Evolutionary conservation across 768 basidiomycete species (phyloP).

Genomic region (Lyophyllum decastes): DNA sequence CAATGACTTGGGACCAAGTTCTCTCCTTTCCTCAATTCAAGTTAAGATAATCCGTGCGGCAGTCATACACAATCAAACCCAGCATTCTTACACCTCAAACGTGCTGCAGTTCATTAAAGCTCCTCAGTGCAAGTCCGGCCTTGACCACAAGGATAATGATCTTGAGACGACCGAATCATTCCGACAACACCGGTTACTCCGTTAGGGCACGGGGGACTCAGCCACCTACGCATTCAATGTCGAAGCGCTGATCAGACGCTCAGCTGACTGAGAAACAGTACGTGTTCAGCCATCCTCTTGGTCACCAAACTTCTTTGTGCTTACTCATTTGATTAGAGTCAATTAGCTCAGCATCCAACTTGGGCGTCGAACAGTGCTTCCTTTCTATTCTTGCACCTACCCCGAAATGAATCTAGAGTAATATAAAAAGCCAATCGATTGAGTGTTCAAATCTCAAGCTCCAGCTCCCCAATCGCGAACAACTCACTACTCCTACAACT

Average conservation of each 20-base stretch:
- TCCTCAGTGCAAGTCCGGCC: neutral
- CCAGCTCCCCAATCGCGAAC: neutral
- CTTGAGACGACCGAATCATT: neutral
- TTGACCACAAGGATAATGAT: neutral
- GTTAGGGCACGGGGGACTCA: neutral
- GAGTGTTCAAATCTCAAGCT: neutral
- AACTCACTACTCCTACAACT: neutral
- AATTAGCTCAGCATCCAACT: neutral
- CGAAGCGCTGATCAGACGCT: neutral
- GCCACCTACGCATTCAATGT: neutral
- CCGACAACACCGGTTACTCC: neutral
- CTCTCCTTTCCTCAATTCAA: too few species aligned
- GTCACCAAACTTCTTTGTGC: neutral
- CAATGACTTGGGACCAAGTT: too few species aligned
- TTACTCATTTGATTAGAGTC: neutral
- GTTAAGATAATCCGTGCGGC: too few species aligned
- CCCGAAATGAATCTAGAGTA: neutral
- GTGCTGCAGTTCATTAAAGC: neutral
- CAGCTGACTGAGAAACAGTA: conserved; percentile 6
- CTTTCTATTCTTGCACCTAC: neutral
- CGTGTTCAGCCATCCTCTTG: neutral
- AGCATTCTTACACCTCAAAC: too few species aligned
- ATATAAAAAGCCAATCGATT: conserved; percentile 2
- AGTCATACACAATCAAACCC: too few species aligned
- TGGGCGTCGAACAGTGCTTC: neutral